Conservation (phyloP, 768 basidiomycete species). For the Pisolithus sp. region DNA sequence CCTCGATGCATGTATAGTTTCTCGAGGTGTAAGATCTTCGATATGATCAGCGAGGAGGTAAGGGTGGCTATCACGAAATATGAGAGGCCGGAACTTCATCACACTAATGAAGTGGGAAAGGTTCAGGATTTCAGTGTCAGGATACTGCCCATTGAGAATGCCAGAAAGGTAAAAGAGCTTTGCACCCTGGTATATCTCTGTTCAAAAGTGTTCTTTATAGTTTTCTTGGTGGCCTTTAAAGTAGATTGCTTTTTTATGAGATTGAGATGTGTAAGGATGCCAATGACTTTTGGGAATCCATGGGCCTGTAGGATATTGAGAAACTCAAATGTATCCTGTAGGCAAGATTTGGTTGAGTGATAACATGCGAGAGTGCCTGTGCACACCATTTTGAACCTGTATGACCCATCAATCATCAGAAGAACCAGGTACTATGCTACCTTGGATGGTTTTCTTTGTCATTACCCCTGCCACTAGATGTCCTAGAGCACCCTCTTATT, state of each 20-base stretch:
- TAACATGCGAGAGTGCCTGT: neutral
- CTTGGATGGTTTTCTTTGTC: no score
- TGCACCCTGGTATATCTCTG: conserved; percentile 97
- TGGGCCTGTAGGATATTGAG: conserved; percentile 95
- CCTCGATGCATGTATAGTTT: conserved; percentile 65
- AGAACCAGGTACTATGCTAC: conserved; percentile 93
- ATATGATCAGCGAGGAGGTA: conserved; percentile 93
- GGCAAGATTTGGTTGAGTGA: neutral
- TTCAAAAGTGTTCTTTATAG: conserved; percentile 98
- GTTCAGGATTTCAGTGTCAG: conserved; percentile 93
- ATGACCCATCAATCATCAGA: conserved; percentile 96
- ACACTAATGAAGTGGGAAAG: conserved; percentile 94
- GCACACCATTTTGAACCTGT: conserved; percentile 96
- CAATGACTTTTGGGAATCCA: conserved; percentile 98
- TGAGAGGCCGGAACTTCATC: conserved; percentile 97
- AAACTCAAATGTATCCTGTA: conserved; percentile 96
- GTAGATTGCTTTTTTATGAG: conserved; percentile 89
- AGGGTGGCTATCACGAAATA: conserved; percentile 93
- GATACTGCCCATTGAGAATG: conserved; percentile 94
- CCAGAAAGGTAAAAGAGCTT: conserved; percentile 98
- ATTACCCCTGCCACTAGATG: no score
- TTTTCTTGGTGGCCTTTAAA: conserved; percentile 85
- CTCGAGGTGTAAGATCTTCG: conserved; percentile 90
- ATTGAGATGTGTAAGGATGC: conserved; percentile 92
- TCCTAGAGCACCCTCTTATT: no score